Evolutionary conservation across 371 early-diverging fungal species (phyloP).

Genomic region (Coemansia sp.): DNA sequence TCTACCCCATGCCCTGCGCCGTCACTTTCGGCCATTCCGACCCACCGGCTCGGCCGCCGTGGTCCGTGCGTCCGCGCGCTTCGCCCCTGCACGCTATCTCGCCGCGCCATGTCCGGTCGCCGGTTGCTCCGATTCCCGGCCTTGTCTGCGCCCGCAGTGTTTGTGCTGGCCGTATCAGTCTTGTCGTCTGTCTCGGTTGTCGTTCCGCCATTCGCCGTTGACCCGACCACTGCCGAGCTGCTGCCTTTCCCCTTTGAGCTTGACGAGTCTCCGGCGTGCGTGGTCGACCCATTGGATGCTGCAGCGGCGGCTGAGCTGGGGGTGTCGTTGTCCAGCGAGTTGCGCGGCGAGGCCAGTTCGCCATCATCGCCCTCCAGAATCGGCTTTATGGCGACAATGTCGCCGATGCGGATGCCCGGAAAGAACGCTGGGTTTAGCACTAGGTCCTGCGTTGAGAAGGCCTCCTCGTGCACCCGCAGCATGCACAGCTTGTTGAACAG

Average conservation of each 20-base stretch:
- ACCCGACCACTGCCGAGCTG: not conserved
- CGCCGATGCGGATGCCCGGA: slow-evolving; percentile 71
- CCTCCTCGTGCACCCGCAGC: slow-evolving; percentile 65
- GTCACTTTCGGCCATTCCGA: not conserved
- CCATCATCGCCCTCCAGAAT: slow-evolving; percentile 40
- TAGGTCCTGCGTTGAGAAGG: slow-evolving; percentile 70
- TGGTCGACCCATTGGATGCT: no score
- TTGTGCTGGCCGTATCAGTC: not conserved
- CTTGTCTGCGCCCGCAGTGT: not conserved
- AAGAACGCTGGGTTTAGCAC: slow-evolving; percentile 82
- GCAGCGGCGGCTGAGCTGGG: not conserved
- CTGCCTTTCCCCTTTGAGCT: not conserved
- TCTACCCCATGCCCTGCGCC: slow-evolving; percentile 3
- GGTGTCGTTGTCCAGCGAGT: slow-evolving; percentile 10
- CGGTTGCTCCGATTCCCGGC: not conserved
- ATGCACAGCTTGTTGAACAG: slow-evolving; percentile 49
- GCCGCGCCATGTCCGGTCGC: not conserved
- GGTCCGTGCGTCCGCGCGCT: not conserved
- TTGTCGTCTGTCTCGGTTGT: not conserved
- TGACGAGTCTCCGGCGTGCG: not conserved
- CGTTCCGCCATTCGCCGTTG: not conserved
- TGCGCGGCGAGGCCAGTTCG: slow-evolving; percentile 50
- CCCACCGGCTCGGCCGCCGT: slow-evolving; percentile 1
- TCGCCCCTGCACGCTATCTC: not conserved
- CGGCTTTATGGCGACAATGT: slow-evolving; percentile 70